Percentiles rank a stretch among this genome's conserved stretches.
phyloP scores from a whole-genome alignment of 345 rosid species.

The Rhizophora apiculata region DNA sequence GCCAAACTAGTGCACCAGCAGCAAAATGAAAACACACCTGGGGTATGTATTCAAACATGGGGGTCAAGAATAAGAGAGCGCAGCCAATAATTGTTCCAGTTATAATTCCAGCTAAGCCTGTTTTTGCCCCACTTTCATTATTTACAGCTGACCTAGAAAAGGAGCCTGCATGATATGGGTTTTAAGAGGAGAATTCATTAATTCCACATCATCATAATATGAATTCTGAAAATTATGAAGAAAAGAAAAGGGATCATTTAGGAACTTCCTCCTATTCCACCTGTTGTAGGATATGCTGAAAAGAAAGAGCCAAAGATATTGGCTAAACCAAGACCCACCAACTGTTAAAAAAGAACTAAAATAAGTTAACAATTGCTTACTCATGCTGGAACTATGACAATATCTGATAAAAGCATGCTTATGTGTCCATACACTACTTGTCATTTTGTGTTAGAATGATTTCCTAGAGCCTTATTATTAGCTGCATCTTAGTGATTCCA shows the following conservation, averaged over 20 bases:
- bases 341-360: constrained; percentile 40
- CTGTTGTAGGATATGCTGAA: constrained; percentile 90
- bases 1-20: constrained; percentile 1
- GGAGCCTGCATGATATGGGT: constrained; percentile 60
- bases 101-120: constrained; percentile 81
- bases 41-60: constrained; percentile 80
- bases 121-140: constrained; percentile 93
- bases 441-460: too few species aligned
- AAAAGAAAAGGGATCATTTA: constrained; percentile 3
- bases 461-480: too few species aligned
- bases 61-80: constrained; percentile 83
- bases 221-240: background rate
- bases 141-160: constrained; percentile 98
- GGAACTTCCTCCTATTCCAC: constrained; percentile 40
- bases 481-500: background rate
- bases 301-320: constrained; percentile 87
- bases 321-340: constrained; percentile 96
- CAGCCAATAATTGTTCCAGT: constrained; percentile 80
- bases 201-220: background rate
- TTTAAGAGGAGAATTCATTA: constrained; percentile 9
- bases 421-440: too few species aligned
- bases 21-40: constrained; percentile 50
- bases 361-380: background rate
- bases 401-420: background rate
- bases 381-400: background rate